These are phyloP conservation scores for Nigrospora osmanthi DNA, from an alignment of 2,329 filamentous ascomycete genomes.

Conservation along the genomic window DNA sequence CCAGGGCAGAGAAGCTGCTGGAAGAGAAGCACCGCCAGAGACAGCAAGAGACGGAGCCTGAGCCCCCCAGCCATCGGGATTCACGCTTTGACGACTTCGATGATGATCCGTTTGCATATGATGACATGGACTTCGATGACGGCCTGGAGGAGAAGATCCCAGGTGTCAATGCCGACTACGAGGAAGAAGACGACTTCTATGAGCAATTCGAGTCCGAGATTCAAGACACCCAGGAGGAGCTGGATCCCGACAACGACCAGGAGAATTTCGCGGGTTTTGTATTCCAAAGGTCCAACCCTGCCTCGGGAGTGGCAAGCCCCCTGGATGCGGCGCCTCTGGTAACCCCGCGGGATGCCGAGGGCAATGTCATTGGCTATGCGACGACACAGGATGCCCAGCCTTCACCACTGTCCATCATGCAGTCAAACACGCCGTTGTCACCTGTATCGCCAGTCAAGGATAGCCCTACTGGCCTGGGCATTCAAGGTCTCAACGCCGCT, in stretches of 20 bases:
- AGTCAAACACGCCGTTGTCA: not conserved
- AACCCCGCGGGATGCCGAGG: constrained; percentile 48
- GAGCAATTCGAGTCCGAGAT: not conserved
- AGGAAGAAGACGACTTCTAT: constrained; percentile 27
- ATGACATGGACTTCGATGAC: constrained; percentile 58
- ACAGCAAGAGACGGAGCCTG: constrained; percentile 51
- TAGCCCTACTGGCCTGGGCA: constrained; percentile 30
- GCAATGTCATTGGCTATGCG: constrained; percentile 50
- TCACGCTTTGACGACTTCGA: constrained; percentile 55
- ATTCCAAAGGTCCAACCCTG: constrained; percentile 46
- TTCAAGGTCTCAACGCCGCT: constrained; percentile 25
- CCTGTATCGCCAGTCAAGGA: constrained; percentile 3
- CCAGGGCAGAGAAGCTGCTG: constrained; percentile 58
- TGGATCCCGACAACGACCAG: constrained; percentile 47
- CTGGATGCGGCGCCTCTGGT: constrained; percentile 33
- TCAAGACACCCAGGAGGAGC: constrained; percentile 22
- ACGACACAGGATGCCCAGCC: constrained; percentile 36
- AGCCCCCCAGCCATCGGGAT: constrained; percentile 30
- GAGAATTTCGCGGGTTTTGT: constrained; percentile 54
- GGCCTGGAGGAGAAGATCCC: constrained; percentile 62
- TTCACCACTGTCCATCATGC: not conserved
- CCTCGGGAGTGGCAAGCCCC: constrained; percentile 43
- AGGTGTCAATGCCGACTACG: constrained; percentile 39
- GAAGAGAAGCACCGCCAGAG: constrained; percentile 67
- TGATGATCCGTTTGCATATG: constrained; percentile 52